Evolutionary conservation across 306 rosid species (phyloP), one percentile per base, ranked within the genome.

Genomic region (Canavalia gladiata): DNA sequence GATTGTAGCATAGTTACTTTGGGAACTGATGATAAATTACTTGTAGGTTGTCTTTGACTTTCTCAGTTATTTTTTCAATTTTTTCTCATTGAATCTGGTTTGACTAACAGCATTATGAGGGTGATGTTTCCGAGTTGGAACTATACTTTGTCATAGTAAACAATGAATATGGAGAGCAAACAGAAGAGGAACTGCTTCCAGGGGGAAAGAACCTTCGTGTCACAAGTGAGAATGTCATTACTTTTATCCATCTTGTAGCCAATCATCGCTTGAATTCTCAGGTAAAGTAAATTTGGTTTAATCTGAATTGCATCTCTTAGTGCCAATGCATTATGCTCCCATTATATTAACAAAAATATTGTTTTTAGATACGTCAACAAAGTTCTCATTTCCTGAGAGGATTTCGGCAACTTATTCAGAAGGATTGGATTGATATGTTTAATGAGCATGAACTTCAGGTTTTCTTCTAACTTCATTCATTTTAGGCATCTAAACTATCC

Each of bases 371-470:
- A 77, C 94, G 95, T 64, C 98, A 95, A 79, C 99, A 95, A 92
- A 95, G 99, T 88, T 91, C 94, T 68, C 97, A 93, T 87, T 95
- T 95, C 85, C 87, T 95, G 86, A 93, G 92, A 91, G 99, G 99
- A 52, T 95, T 95, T 88, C 97, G 93, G 89, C 98, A 87, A 84
- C 99, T 95, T 83, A 83, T 95, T 87, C 99, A 85, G 90, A 95
- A 90, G 90, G 96, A 90, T 83, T 93, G 98, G 99, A 95, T 95
- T 33, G 97, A 95, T 80, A 91, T 95, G 98, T 95, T 95, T 64
- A 93, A 95, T 73, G 99, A 95, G 88, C 98, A 95, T 85, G 99
- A 95, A 81, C 94, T 95, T 50, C 99, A 95, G 99, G 99, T 94
- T 89, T 65, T 59, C 11, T 71, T 18, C 41, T 72, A 64, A 68